Conservation (phyloP, 1,284 basidiomycete genomes). For the Laetiporus sulphureus region DNA sequence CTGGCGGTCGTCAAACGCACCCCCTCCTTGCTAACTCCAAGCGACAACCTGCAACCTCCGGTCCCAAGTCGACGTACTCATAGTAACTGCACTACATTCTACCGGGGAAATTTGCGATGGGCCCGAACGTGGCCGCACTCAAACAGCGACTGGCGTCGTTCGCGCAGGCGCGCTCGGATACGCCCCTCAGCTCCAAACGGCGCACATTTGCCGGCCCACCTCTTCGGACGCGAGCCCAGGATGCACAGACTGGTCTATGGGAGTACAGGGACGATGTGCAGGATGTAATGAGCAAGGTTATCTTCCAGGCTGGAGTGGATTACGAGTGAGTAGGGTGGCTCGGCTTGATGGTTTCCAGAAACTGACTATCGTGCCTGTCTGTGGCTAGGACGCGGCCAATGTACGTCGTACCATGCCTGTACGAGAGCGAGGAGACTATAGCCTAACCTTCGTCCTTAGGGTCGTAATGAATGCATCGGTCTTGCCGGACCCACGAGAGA, state of each 20-base stretch:
- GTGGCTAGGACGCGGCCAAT: slow-evolving; percentile 70
- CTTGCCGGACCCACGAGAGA: slow-evolving; percentile 69
- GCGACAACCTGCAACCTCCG: no score
- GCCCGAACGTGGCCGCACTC: slow-evolving; percentile 19
- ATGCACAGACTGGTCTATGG: slow-evolving; percentile 18
- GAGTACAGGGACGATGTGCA: slow-evolving; percentile 55
- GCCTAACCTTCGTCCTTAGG: slow-evolving; percentile 34
- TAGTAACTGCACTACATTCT: no score
- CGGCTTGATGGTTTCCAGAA: slow-evolving; percentile 1
- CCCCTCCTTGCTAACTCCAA: no score
- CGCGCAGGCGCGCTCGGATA: slow-evolving; percentile 15
- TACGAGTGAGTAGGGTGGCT: slow-evolving; percentile 55
- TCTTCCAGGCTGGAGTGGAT: slow-evolving; percentile 85
- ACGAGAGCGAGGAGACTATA: neutral
- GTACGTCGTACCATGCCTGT: slow-evolving; percentile 37
- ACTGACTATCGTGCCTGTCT: no score
- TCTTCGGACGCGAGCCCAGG: slow-evolving; percentile 9
- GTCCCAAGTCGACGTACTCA: no score
- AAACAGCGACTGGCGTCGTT: slow-evolving; percentile 26
- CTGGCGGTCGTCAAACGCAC: no score
- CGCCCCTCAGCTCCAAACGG: slow-evolving; percentile 17
- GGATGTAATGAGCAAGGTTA: slow-evolving; percentile 62
- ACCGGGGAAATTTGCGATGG: no score
- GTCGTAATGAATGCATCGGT: slow-evolving; percentile 77
- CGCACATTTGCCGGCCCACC: slow-evolving; percentile 20